Evolutionary conservation across 331 rosid genomes (phyloP), one percentile per base, ranked within the genome.

Genomic region (Rhamnella rubrinervis): DNA sequence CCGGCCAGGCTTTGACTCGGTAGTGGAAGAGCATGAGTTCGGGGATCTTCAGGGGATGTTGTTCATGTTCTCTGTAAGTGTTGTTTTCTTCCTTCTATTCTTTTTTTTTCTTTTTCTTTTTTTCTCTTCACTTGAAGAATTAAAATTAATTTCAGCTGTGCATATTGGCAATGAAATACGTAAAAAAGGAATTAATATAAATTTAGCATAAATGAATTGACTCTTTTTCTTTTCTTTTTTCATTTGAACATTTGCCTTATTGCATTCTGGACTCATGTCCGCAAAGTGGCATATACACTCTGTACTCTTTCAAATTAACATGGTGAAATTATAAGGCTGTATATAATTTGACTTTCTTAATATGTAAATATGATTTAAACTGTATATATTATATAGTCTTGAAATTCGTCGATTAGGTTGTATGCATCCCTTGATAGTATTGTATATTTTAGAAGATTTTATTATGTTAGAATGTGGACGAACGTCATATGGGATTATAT

Each of bases 41-140:
- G 84, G 91, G 18, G 96, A 90, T 73, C 92, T 85, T 41, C 92
- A 85, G 82, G 98, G 91, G 78, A 72, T 88, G 92, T 88, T 93
- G 35, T 87, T 90, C 86, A 90, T 93, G 97, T 93, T 93, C 89
- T 84, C 91, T 61, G 98, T 93, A 72, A 85, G 98, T 76, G 14
- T 55, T 37, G 66, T 10, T 55, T 59, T 14, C 25, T 1, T 9
- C 8, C 4, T 62, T 41, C n/a, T n/a, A n/a, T n/a, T 71, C 11
- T 55, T 59, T n/a, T 26, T 1, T 10, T 16, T 7, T 14, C 8
- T 19, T 40, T 41, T 15, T 5, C n/a, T n/a, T 6, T 0, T 5
- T 47, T 10, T 55, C 13, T 13, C 52, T 55, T 28, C 9, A 37
- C 6, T 20, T 1, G n/a, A 21, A 26, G 31, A 63, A 53, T 67